These are phyloP conservation scores for Clitopilus passeckerianus DNA, from an alignment of 768 basidiomycete genomes.

Conservation along the genomic window DNA sequence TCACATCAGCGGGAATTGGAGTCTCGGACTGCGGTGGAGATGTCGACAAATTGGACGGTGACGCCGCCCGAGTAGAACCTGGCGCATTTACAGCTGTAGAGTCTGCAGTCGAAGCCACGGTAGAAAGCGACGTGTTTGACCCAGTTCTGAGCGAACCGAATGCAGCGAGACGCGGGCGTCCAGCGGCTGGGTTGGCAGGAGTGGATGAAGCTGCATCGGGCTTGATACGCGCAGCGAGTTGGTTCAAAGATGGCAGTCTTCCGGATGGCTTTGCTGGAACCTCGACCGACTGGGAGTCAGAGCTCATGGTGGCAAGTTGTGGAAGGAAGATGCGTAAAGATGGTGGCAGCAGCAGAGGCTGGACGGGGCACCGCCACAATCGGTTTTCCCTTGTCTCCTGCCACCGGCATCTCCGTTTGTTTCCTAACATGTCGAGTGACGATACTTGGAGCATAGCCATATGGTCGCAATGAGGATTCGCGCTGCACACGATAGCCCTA, in stretches of 20 bases:
- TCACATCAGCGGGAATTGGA: conserved; percentile 16
- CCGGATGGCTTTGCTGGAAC: conserved; percentile 14
- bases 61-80: conserved; percentile 54
- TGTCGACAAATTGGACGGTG: conserved; percentile 49
- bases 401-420: background rate
- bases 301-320: conserved; percentile 15
- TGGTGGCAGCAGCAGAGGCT: background rate
- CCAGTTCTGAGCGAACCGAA: conserved; percentile 58
- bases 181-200: conserved; percentile 11
- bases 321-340: conserved; percentile 3
- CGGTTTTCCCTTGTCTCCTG: background rate
- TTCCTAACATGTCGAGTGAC: background rate
- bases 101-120: conserved; percentile 50
- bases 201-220: background rate
- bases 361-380: background rate
- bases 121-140: conserved; percentile 48
- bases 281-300: conserved; percentile 10
- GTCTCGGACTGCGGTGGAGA: conserved; percentile 44
- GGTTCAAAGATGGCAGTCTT: conserved; percentile 72
- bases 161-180: conserved; percentile 70
- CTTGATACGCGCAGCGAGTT: conserved; percentile 71
- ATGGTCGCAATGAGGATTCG: background rate
- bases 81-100: conserved; percentile 66
- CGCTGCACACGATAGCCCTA: no score
- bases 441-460: background rate